Evolutionary conservation across 2,329 filamentous ascomycete genomes (phyloP), one percentile per base, ranked within the genome.

Genomic region (Colletotrichum paranaense): DNA sequence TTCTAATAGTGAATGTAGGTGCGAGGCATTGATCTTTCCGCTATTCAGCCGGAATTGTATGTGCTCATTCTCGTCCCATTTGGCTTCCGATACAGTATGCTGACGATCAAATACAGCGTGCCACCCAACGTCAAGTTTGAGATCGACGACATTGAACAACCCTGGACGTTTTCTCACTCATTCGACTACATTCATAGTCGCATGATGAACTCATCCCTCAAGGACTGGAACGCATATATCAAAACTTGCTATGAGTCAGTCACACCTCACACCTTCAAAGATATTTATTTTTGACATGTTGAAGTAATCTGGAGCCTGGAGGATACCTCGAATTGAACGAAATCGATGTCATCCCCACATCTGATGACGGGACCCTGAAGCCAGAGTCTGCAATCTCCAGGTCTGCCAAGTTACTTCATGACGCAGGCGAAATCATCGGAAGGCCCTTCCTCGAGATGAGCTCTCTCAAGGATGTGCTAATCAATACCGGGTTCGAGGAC

Each of bases 401-500:
- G 68, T 83, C 80, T 80, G 77, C 75, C 0, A 56, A 74, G n/a
- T 46, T 77, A 1, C 79, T 83, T 62, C 68, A 81, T 0, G 76
- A 83, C 57, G 77, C 80, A 1, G 79, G 79, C 0, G 70, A 63
- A 1, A 77, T 77, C 4, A 73, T 83, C 11, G 78, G 79, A 1
- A 78, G 81, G 1, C 75, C 79, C 1, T 75, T 78, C 5, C 73
- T 78, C 46, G 81, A 79, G 38, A 79, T 76, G 0, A 73, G 75
- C 0, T 32, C 64, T 0, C 81, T 82, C 42, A 79, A 78, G 66
- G 78, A 82, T 42, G 82, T 84, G 62, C 82, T 90, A 77, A 78
- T 80, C 12, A 85, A 87, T 22, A 87, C 85, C 0, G 89, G 89
- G 1, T 91, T 91, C 74, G 80, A 84, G 66, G 84, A 90, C 67